These are phyloP conservation scores for Pleurotus salmoneostramineus DNA, from an alignment of 768 basidiomycete genomes.

Conservation along the genomic window DNA sequence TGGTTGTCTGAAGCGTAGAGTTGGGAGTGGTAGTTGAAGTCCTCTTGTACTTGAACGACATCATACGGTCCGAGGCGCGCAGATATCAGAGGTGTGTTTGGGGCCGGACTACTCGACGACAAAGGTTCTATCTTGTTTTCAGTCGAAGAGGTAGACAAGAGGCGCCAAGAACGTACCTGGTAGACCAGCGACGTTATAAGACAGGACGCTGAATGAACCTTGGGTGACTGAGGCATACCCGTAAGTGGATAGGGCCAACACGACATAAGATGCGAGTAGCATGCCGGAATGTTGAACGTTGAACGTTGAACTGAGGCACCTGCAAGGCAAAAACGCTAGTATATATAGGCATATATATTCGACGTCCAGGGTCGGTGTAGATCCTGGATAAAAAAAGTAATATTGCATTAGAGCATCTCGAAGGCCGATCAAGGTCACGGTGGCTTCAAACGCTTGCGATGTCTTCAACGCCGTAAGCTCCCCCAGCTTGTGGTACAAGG, in stretches of 20 bases:
- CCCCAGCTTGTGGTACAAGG: too few relatives aligned
- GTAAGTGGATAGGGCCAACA: background rate
- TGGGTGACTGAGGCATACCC: constrained; percentile 16
- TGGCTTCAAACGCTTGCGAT: too few relatives aligned
- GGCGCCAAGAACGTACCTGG: constrained; percentile 18
- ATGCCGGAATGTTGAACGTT: too few relatives aligned
- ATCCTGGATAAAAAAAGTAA: too few relatives aligned
- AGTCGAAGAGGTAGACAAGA: background rate
- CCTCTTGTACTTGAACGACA: constrained; percentile 30
- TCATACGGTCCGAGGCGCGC: constrained; percentile 26
- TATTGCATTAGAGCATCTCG: too few relatives aligned
- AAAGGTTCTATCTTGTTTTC: constrained; percentile 15
- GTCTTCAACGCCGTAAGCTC: too few relatives aligned
- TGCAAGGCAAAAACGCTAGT: too few relatives aligned
- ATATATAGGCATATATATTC: too few relatives aligned
- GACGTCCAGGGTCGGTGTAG: too few relatives aligned
- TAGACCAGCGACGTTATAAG: constrained; percentile 30
- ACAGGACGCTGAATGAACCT: constrained; percentile 23
- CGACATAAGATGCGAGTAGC: background rate
- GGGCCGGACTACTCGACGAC: constrained; percentile 23
- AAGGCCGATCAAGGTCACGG: too few relatives aligned
- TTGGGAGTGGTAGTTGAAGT: constrained; percentile 34
- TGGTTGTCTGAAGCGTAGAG: constrained; percentile 31
- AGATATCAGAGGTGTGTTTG: constrained; percentile 27
- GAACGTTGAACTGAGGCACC: too few relatives aligned